Conservation (phyloP, 352 stramenopile genomes). For the Globisporangium uncinulatum region DNA sequence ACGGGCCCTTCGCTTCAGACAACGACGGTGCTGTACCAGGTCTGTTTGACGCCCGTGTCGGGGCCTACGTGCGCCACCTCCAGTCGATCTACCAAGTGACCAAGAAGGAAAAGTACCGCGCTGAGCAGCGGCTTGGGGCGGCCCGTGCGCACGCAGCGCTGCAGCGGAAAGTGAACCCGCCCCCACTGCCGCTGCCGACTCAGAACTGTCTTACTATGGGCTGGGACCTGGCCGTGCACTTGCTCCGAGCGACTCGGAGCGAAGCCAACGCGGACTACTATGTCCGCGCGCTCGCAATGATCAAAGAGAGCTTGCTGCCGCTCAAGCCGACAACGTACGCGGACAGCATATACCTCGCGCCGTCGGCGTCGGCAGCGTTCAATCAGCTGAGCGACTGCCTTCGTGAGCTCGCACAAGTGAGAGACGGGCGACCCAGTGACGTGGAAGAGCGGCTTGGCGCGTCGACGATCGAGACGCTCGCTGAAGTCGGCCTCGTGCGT, state of each 20-base stretch:
- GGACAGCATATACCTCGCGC: slow-evolving; percentile 80
- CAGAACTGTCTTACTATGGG: slow-evolving; percentile 83
- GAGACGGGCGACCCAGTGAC: slow-evolving; percentile 10
- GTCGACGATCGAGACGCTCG: slow-evolving; percentile 65
- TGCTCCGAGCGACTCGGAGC: slow-evolving; percentile 56
- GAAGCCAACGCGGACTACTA: slow-evolving; percentile 67
- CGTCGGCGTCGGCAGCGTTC: slow-evolving; percentile 66
- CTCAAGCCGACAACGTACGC: slow-evolving; percentile 79
- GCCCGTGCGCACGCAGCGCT: slow-evolving; percentile 49
- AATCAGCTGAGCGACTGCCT: slow-evolving; percentile 72
- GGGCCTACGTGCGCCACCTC: slow-evolving; percentile 66
- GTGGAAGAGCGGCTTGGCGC: slow-evolving; percentile 30
- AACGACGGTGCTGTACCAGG: slow-evolving; percentile 18
- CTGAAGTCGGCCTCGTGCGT: slow-evolving; percentile 62
- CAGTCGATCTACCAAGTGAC: slow-evolving; percentile 66
- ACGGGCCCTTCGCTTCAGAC: slow-evolving; percentile 11
- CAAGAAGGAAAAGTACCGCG: slow-evolving; percentile 78
- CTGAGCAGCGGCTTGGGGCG: slow-evolving; percentile 61
- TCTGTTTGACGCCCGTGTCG: slow-evolving; percentile 63
- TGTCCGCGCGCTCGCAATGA: slow-evolving; percentile 59
- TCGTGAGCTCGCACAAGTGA: slow-evolving; percentile 28
- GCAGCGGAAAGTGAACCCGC: slow-evolving; percentile 63
- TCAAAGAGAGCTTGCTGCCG: slow-evolving; percentile 56
- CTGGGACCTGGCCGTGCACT: slow-evolving; percentile 70
- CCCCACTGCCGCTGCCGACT: slow-evolving; percentile 69